A percentile compares a stretch with the other conserved stretches of the same genome.
phyloP scores from a whole-genome alignment of 768 basidiomycete genomes.

The Infundibulicybe gibba region DNA sequence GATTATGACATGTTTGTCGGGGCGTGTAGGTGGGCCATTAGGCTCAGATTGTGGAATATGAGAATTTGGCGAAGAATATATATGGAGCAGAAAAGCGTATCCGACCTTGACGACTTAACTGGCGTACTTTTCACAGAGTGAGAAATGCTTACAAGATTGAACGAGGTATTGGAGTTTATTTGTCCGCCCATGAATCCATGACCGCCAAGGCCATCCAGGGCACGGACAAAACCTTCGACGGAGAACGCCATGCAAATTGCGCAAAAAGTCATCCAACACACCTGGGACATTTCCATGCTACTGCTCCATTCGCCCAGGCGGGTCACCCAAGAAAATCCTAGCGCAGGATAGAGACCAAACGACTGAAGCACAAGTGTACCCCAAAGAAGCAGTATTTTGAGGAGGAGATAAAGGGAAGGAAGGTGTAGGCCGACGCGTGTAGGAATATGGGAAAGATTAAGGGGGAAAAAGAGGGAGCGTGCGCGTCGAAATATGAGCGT shows the following conservation, averaged over 20 bases:
- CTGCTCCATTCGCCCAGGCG: constrained; percentile 42
- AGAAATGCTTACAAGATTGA: constrained; percentile 60
- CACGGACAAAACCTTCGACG: constrained; percentile 63
- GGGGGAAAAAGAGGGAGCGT: constrained; percentile 48
- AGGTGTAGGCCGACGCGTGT: constrained; percentile 58
- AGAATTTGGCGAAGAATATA: constrained; percentile 66
- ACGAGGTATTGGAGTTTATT: constrained; percentile 49
- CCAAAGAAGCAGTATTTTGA: constrained; percentile 57
- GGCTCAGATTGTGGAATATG: constrained; percentile 40
- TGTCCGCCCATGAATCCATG: constrained; percentile 30
- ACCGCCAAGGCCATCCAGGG: constrained; percentile 57
- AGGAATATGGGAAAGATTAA: constrained; percentile 57
- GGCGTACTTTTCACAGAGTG: neutral
- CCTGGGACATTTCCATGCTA: constrained; percentile 49
- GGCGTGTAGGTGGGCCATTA: constrained; percentile 47
- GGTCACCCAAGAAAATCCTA: constrained; percentile 10
- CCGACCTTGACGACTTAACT: constrained; percentile 48
- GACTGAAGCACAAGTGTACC: constrained; percentile 55
- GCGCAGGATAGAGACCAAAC: constrained; percentile 34
- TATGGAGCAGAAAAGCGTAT: constrained; percentile 72
- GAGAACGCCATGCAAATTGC: constrained; percentile 63
- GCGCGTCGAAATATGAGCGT: constrained; percentile 19
- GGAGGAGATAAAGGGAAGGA: constrained; percentile 62
- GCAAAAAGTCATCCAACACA: constrained; percentile 75
- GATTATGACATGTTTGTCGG: constrained; percentile 70